These are phyloP conservation scores for Globisporangium emineosum DNA, from an alignment of 352 stramenopile genomes.

Conservation along the genomic window DNA sequence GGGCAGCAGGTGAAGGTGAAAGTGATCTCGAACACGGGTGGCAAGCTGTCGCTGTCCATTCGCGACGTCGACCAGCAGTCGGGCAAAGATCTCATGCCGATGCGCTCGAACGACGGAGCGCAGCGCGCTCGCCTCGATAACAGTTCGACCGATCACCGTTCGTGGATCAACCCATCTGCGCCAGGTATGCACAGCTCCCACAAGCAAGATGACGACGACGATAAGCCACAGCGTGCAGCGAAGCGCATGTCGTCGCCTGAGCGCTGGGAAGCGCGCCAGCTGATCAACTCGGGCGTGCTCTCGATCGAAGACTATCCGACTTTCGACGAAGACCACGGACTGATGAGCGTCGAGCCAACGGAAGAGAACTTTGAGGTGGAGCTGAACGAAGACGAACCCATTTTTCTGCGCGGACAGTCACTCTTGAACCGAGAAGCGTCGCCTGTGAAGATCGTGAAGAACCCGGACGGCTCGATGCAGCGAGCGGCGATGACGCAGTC, in stretches of 20 bases:
- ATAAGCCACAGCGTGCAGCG: constrained; percentile 60
- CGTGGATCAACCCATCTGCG: constrained; percentile 85
- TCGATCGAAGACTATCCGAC: constrained; percentile 97
- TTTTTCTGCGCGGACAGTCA: constrained; percentile 96
- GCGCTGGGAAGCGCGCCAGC: constrained; percentile 96
- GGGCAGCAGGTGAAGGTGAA: constrained; percentile 96
- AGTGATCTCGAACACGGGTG: constrained; percentile 90
- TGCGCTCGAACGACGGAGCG: constrained; percentile 70
- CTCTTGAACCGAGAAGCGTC: constrained; percentile 89
- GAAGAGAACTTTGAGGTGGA: constrained; percentile 93
- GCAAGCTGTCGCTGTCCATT: constrained; percentile 94
- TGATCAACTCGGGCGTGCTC: constrained; percentile 98
- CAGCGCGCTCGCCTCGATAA: constrained; percentile 52
- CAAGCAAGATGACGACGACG: constrained; percentile 63
- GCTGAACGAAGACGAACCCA: constrained; percentile 95
- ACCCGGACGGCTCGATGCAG: constrained; percentile 98
- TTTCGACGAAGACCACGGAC: constrained; percentile 94
- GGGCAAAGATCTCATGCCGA: constrained; percentile 93
- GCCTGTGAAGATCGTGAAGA: constrained; percentile 98
- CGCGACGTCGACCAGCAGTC: constrained; percentile 97
- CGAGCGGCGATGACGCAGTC: constrained; percentile 96
- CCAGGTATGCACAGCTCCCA: constrained; percentile 70
- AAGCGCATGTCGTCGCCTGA: constrained; percentile 96
- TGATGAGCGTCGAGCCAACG: constrained; percentile 79
- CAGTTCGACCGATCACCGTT: constrained; percentile 49